A percentile compares a stretch with the other conserved stretches of the same genome.
These are phyloP conservation scores for Mycena galericulata DNA, from an alignment of 768 basidiomycete genomes.

Conservation along the genomic window DNA sequence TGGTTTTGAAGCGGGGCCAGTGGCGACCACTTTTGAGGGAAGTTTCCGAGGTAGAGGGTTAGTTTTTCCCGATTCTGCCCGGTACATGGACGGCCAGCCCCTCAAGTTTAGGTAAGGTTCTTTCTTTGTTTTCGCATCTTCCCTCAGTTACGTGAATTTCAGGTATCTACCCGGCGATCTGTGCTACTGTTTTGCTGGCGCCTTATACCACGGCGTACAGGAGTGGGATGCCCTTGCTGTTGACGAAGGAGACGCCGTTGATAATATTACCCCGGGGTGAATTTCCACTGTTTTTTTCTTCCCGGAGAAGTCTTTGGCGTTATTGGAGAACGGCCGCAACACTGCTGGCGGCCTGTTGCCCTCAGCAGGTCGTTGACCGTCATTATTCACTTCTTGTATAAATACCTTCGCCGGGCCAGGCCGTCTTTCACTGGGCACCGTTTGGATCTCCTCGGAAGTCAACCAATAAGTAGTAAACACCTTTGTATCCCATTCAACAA, in stretches of 20 bases:
- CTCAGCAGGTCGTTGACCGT: background rate
- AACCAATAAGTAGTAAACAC: too few relatives aligned
- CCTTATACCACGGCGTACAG: constrained; percentile 32
- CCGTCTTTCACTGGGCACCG: too few relatives aligned
- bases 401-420: too few relatives aligned
- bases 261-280: constrained; percentile 28
- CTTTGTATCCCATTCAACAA: too few relatives aligned
- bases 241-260: background rate
- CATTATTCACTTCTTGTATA: too few relatives aligned
- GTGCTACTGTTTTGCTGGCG: constrained; percentile 30
- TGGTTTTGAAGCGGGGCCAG: constrained; percentile 33
- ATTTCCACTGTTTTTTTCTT: constrained; percentile 35
- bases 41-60: constrained; percentile 32
- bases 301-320: constrained; percentile 19
- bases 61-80: constrained; percentile 36
- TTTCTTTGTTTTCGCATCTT: background rate
- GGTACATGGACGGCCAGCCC: too few relatives aligned
- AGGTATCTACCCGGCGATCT: constrained; percentile 35
- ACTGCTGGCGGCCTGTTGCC: constrained; percentile 7
- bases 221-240: constrained; percentile 15
- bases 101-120: constrained; percentile 32
- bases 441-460: too few relatives aligned
- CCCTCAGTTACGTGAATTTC: background rate
- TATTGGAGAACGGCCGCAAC: background rate
- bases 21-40: constrained; percentile 34